phyloP scores from a whole-genome alignment of 345 rosid genomes.

The Laguncularia racemosa region DNA sequence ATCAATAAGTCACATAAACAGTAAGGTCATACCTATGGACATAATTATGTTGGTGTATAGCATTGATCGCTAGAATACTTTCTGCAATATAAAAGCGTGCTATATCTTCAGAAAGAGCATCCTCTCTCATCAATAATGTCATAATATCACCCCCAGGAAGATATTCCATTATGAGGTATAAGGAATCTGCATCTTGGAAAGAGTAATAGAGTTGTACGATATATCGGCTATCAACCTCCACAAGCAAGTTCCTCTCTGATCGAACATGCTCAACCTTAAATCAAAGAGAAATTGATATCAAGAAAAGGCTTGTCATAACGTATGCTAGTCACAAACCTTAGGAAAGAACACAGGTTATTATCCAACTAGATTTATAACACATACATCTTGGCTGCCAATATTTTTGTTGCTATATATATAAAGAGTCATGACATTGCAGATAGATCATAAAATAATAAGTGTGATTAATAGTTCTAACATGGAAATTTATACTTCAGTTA shows the following conservation, averaged over 20 bases:
- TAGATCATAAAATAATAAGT: too few species aligned
- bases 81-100: conserved; percentile 90
- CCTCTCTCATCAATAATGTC: conserved; percentile 98
- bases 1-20: background rate
- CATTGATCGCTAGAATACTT: conserved; percentile 79
- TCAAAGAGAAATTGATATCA: conserved; percentile 6
- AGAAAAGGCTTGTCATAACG: too few species aligned
- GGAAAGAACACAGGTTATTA: too few species aligned
- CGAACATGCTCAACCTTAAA: conserved; percentile 96
- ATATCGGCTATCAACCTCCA: conserved; percentile 93
- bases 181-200: conserved; percentile 92
- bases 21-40: conserved; percentile 51
- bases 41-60: conserved; percentile 81
- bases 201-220: conserved; percentile 90
- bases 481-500: too few species aligned
- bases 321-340: too few species aligned
- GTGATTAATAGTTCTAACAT: too few species aligned
- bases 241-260: conserved; percentile 96
- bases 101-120: conserved; percentile 84
- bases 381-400: too few species aligned
- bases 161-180: conserved; percentile 98
- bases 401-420: too few species aligned
- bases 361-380: too few species aligned
- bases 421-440: too few species aligned
- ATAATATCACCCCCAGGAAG: conserved; percentile 98